A percentile compares a stretch with the other conserved stretches of the same genome.
phyloP scores from a whole-genome alignment of 2,329 filamentous ascomycete species.

The Neofusicoccum ribis region DNA sequence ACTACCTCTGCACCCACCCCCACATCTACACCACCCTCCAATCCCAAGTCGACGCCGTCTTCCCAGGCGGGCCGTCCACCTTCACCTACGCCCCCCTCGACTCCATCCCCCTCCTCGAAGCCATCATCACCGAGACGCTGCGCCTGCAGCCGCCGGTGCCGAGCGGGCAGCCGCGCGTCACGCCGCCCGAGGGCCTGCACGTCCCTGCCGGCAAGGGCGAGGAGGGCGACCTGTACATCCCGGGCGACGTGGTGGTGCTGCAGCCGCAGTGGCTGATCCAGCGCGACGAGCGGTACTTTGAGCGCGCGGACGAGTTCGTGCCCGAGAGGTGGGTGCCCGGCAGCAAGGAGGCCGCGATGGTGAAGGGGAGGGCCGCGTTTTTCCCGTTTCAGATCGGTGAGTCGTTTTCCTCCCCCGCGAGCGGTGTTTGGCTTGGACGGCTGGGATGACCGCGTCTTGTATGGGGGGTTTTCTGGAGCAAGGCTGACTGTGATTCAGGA shows the following conservation, averaged over 20 bases:
- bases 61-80: slow-evolving; percentile 39
- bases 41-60: slow-evolving; percentile 35
- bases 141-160: slow-evolving; percentile 43
- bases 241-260: slow-evolving; percentile 31
- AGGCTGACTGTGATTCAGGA: slow-evolving; percentile 47
- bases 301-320: slow-evolving; percentile 28
- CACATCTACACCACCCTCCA: slow-evolving; percentile 34
- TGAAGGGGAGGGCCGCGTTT: slow-evolving; percentile 28
- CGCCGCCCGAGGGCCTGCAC: slow-evolving; percentile 39
- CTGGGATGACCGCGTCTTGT: too few relatives aligned
- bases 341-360: slow-evolving; percentile 32
- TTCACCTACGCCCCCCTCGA: background rate
- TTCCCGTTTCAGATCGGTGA: slow-evolving; percentile 17
- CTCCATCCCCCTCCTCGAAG: slow-evolving; percentile 36
- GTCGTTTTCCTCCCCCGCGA: background rate
- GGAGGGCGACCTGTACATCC: slow-evolving; percentile 33
- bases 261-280: slow-evolving; percentile 34
- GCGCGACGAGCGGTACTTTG: slow-evolving; percentile 25
- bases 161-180: slow-evolving; percentile 39
- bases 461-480: too few relatives aligned
- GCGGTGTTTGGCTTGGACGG: too few relatives aligned
- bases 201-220: slow-evolving; percentile 30
- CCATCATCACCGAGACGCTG: slow-evolving; percentile 44
- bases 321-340: slow-evolving; percentile 32
- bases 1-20: slow-evolving; percentile 47